A percentile compares a stretch with the other conserved stretches of the same genome.
phyloP scores from a whole-genome alignment of 2,329 filamentous ascomycete genomes.

The Paecilomyces sp. region DNA sequence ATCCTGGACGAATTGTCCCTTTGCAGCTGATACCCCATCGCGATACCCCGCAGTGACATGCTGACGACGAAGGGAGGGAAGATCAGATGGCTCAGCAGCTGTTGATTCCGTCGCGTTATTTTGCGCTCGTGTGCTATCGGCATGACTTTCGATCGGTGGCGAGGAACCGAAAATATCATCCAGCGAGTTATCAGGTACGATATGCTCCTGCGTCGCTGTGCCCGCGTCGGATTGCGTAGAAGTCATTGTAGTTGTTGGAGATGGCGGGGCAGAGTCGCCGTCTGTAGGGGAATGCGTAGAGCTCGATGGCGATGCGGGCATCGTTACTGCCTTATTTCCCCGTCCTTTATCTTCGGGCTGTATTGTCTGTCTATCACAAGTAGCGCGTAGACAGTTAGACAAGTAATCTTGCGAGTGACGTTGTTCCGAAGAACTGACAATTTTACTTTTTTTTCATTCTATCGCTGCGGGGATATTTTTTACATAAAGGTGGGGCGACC shows the following conservation, averaged over 20 bases:
- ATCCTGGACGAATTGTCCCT: slow-evolving; percentile 67
- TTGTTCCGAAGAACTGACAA: no score
- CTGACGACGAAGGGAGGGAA: slow-evolving; percentile 64
- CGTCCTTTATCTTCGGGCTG: no score
- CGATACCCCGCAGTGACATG: slow-evolving; percentile 85
- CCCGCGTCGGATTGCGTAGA: slow-evolving; percentile 7
- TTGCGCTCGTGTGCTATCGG: background rate
- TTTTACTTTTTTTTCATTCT: no score
- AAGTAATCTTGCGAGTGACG: no score
- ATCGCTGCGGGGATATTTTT: no score
- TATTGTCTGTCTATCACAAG: no score
- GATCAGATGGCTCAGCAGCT: slow-evolving; percentile 53
- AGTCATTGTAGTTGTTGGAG: slow-evolving; percentile 6
- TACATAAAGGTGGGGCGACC: no score
- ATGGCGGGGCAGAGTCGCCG: background rate
- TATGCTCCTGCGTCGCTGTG: background rate
- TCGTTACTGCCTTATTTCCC: background rate
- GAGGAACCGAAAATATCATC: slow-evolving; percentile 39
- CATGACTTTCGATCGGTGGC: slow-evolving; percentile 14
- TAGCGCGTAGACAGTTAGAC: no score
- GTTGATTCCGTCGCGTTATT: background rate
- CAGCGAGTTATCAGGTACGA: slow-evolving; percentile 19
- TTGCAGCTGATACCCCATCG: slow-evolving; percentile 73
- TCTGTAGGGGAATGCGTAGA: slow-evolving; percentile 2
- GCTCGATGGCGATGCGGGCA: slow-evolving; percentile 6